Conservation (phyloP, 345 rosid genomes). For the Moricandia arvensis region DNA sequence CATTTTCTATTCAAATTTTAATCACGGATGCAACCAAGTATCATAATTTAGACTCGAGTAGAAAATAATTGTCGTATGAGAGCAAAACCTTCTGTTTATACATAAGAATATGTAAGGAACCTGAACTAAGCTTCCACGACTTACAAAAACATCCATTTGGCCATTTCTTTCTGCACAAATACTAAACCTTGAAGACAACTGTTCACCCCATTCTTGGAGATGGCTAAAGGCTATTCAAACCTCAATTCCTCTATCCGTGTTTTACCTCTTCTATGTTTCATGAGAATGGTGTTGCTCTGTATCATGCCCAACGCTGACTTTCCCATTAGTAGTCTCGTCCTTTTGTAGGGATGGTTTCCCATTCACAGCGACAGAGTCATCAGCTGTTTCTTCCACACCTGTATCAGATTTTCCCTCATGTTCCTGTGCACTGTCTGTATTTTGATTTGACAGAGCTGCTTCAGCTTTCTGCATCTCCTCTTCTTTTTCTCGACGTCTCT, state of each 20-base stretch:
- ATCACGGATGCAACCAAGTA: not conserved
- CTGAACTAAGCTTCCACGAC: not conserved
- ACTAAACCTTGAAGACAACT: not conserved
- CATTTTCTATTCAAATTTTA: not conserved
- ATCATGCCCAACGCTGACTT: slow-evolving; percentile 31
- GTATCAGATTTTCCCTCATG: slow-evolving; percentile 35
- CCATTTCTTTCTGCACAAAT: slow-evolving; percentile 8
- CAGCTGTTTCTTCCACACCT: slow-evolving; percentile 33
- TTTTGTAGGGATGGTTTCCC: slow-evolving; percentile 44
- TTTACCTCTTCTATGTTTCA: slow-evolving; percentile 35
- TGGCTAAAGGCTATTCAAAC: not conserved
- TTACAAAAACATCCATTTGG: not conserved
- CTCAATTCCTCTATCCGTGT: not conserved
- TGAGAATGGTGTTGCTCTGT: slow-evolving; percentile 34
- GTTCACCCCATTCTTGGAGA: not conserved
- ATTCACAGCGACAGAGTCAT: slow-evolving; percentile 42
- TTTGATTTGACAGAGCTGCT: slow-evolving; percentile 42
- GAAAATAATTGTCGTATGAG: not conserved
- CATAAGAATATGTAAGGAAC: not conserved
- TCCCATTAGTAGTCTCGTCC: slow-evolving; percentile 34
- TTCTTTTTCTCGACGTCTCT: slow-evolving; percentile 61
- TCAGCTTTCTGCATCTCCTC: slow-evolving; percentile 56
- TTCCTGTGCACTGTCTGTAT: slow-evolving; percentile 18
- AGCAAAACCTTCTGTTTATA: not conserved
- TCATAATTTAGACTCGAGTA: not conserved